Percentiles rank a stretch among this genome's conserved stretches.
phyloP scores from a whole-genome alignment of 2,329 filamentous ascomycete genomes.

The Rugonectria rugulosa region DNA sequence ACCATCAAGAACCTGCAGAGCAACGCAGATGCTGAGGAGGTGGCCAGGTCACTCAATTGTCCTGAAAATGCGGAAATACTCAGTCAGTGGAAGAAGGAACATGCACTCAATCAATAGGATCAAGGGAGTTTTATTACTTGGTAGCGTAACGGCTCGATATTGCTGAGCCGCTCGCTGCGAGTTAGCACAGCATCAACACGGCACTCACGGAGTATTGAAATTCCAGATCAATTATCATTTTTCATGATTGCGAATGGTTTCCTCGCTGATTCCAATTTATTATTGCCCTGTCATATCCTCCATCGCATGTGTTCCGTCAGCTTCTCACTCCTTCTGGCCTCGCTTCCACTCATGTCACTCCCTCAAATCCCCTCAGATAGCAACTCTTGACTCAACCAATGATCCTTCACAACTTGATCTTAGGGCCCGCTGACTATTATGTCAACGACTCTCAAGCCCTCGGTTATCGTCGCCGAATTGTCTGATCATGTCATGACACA shows the following conservation, averaged over 20 bases:
- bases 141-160: neutral
- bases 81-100: neutral
- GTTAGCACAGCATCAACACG: neutral
- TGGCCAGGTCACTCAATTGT: neutral
- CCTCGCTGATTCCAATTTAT: too few species aligned
- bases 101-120: neutral
- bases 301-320: too few species aligned
- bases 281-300: too few species aligned
- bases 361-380: too few species aligned
- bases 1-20: slow-evolving; percentile 1
- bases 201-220: neutral
- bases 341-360: too few species aligned
- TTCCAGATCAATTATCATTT: too few species aligned
- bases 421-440: too few species aligned
- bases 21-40: neutral
- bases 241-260: too few species aligned
- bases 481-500: slow-evolving; percentile 15
- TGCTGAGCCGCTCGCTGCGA: too few species aligned
- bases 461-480: slow-evolving; percentile 7
- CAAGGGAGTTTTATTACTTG: neutral
- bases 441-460: neutral
- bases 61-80: neutral
- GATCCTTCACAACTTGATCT: too few species aligned
- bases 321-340: too few species aligned
- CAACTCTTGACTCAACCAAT: too few species aligned